Base-by-base conservation (phyloP, 768 basidiomycete species). In the Suillus fuscotomentosus region DNA sequence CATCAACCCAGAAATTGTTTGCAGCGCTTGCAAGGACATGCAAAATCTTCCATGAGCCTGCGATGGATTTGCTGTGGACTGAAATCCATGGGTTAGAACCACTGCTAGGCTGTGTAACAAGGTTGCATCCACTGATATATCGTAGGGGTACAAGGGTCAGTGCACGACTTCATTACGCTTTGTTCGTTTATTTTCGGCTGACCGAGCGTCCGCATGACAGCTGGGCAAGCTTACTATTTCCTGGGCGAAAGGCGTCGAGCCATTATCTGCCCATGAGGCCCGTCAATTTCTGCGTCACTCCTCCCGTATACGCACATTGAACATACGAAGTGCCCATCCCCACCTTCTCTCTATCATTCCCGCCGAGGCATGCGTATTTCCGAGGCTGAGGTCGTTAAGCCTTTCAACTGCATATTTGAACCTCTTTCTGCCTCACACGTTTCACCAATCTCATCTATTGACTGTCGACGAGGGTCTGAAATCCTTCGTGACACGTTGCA, bases 361-460 rank as follows among this genome's bases (percentile, higher is more conserved):
- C 6, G 1, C 31, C 2, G 34, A n/a, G 11, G 3, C 6, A 13
- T 54, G 20, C 20, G 7, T 13, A 0, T 54, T 36, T 5, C 53
- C 53, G 34, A 36, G 1, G 3, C 13, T 54, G 20, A 11, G 3
- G 53, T 54, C 34, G 11, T 34, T 54, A 13, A 34, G 17, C 27
- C 7, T 51, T 24, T 15, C 14, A 13, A 48, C 27, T 9, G 7
- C 3, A n/a, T 34, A 13, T n/a, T 7, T 54, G 11, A 1, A 54
- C 31, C 20, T 36, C 5, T 54, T 54, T 9, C 53, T n/a, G 53
- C 5, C 53, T 17, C 53, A 34, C 5, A 34, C 5, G 31, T 20
- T 54, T 2, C 53, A 10, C 5, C 31, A 88, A 3, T n/a, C 20
- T 20, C 5, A 5, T 34, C 4, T 34, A n/a, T 5, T 20, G 20